Evolutionary conservation across 2,329 filamentous ascomycete species (phyloP).

Genomic region (Ceratocystis variospora): DNA sequence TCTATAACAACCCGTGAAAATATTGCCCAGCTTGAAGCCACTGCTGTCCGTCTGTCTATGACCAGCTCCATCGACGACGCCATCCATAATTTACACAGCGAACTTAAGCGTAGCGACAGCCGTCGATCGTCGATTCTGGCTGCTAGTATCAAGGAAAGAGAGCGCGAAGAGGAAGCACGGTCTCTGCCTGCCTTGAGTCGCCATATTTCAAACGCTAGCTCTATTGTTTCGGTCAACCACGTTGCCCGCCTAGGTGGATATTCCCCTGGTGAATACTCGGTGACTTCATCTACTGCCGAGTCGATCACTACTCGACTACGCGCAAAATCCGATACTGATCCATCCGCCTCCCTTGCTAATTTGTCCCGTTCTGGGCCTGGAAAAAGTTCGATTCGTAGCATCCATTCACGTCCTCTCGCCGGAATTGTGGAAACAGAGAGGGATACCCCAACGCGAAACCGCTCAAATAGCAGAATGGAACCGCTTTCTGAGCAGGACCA

Average conservation of each 20-base stretch:
- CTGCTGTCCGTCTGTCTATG: conserved; percentile 59
- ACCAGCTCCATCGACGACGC: conserved; percentile 66
- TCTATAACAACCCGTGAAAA: conserved; percentile 51
- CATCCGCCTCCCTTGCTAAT: conserved; percentile 24
- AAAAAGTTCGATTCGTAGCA: conserved; percentile 40
- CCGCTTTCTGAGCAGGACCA: conserved; percentile 13
- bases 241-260: conserved; percentile 53
- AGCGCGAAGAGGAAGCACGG: conserved; percentile 12
- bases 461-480: conserved; percentile 13
- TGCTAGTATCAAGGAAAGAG: conserved; percentile 29
- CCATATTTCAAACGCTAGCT: conserved; percentile 38
- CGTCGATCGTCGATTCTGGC: conserved; percentile 49
- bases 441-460: conserved; percentile 18
- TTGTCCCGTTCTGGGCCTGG: conserved; percentile 40
- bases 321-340: conserved; percentile 33
- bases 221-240: conserved; percentile 57
- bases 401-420: conserved; percentile 37
- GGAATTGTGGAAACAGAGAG: conserved; percentile 46
- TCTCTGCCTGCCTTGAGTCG: conserved; percentile 26
- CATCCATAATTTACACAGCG: conserved; percentile 57
- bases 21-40: conserved; percentile 61
- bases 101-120: conserved; percentile 57
- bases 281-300: conserved; percentile 50
- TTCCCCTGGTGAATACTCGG: conserved; percentile 48
- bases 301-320: conserved; percentile 43